These are phyloP conservation scores for Pythium monospermum DNA, from an alignment of 352 stramenopile genomes.

Conservation along the genomic window DNA sequence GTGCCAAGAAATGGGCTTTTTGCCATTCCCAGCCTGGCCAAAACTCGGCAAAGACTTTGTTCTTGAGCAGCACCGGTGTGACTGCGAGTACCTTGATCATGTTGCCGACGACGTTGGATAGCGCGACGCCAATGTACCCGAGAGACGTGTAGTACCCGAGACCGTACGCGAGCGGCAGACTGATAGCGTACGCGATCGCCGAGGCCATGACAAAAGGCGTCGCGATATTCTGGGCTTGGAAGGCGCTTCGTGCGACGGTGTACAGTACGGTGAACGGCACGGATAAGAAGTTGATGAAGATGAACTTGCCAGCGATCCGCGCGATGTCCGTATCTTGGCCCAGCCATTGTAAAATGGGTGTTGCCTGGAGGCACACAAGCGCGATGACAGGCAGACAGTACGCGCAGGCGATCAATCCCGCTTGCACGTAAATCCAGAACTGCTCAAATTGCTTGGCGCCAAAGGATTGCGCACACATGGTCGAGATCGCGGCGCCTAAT, in stretches of 20 bases:
- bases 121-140: slow-evolving; percentile 31
- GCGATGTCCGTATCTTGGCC: slow-evolving; percentile 32
- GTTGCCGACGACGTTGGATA: slow-evolving; percentile 25
- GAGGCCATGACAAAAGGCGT: slow-evolving; percentile 27
- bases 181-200: slow-evolving; percentile 17
- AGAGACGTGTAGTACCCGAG: slow-evolving; percentile 39
- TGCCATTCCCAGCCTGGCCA: slow-evolving; percentile 32
- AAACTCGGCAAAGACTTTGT: slow-evolving; percentile 19
- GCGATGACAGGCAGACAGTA: slow-evolving; percentile 16
- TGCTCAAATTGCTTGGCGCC: slow-evolving; percentile 30
- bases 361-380: slow-evolving; percentile 18
- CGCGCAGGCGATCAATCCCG: slow-evolving; percentile 25
- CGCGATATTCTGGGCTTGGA: slow-evolving; percentile 45
- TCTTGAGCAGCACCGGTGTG: slow-evolving; percentile 25
- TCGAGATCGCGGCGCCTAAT: slow-evolving; percentile 28
- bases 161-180: slow-evolving; percentile 23
- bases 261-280: slow-evolving; percentile 29
- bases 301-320: slow-evolving; percentile 18
- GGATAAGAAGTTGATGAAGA: slow-evolving; percentile 16
- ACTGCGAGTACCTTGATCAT: slow-evolving; percentile 29
- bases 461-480: slow-evolving; percentile 38
- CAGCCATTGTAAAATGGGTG: slow-evolving; percentile 20
- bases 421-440: slow-evolving; percentile 40
- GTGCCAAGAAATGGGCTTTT: slow-evolving; percentile 13
- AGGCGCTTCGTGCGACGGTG: slow-evolving; percentile 28